Conservation (phyloP, 2,329 filamentous ascomycete genomes). For the Diaporthe sp. region DNA sequence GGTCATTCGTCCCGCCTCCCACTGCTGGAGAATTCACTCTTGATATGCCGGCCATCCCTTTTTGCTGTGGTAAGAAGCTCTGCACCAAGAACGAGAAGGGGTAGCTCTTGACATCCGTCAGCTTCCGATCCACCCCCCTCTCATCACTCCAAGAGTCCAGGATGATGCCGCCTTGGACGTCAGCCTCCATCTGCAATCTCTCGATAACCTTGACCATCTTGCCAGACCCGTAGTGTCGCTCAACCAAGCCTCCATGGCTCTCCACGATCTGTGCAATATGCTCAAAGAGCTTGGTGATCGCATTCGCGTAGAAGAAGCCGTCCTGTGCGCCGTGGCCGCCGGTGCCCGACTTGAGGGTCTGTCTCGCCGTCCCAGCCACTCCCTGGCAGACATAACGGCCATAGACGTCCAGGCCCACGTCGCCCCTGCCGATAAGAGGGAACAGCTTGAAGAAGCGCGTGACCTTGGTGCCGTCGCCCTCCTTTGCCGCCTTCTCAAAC, state of each 20-base stretch:
- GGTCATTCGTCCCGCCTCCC: slow-evolving; percentile 60
- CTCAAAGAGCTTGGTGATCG: slow-evolving; percentile 92
- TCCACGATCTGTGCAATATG: slow-evolving; percentile 98
- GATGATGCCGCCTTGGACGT: slow-evolving; percentile 95
- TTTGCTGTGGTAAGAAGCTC: slow-evolving; percentile 85
- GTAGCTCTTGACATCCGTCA: slow-evolving; percentile 97
- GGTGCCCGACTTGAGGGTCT: slow-evolving; percentile 80
- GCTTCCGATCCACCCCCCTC: slow-evolving; percentile 82
- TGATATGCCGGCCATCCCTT: slow-evolving; percentile 71
- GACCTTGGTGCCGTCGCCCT: slow-evolving; percentile 89
- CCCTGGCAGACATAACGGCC: slow-evolving; percentile 96
- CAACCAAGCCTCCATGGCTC: slow-evolving; percentile 89
- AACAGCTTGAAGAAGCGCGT: slow-evolving; percentile 99
- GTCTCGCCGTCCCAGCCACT: slow-evolving; percentile 86
- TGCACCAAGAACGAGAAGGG: slow-evolving; percentile 97
- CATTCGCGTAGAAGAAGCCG: slow-evolving; percentile 91
- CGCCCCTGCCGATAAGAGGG: slow-evolving; percentile 89
- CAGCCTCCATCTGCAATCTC: slow-evolving; percentile 91
- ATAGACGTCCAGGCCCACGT: slow-evolving; percentile 94
- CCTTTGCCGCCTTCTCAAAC: slow-evolving; percentile 91
- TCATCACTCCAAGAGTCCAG: slow-evolving; percentile 97
- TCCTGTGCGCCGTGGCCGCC: slow-evolving; percentile 73
- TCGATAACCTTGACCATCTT: slow-evolving; percentile 97
- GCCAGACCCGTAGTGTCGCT: slow-evolving; percentile 91
- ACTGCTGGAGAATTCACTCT: slow-evolving; percentile 83